Percentiles rank a stretch among this genome's conserved stretches.
Conservation (phyloP, 202 grass and related monocot species). For the Dendrocalamus latiflorus region DNA sequence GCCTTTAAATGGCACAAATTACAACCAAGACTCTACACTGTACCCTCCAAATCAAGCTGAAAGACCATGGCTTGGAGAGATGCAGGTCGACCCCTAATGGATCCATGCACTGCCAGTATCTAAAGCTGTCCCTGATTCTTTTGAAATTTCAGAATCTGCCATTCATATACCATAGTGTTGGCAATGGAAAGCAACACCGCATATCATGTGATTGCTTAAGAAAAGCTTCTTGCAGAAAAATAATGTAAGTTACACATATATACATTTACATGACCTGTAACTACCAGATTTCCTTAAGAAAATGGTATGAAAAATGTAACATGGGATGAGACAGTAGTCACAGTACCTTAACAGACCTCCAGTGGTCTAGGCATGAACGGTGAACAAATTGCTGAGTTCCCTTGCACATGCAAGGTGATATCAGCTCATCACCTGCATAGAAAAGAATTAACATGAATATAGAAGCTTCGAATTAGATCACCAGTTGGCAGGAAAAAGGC, state of each 20-base stretch:
- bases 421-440: constrained; percentile 61
- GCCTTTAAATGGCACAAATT: constrained; percentile 1
- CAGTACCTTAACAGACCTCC: constrained; percentile 72
- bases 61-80: constrained; percentile 27
- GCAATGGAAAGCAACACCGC: background rate
- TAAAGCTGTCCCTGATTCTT: constrained; percentile 16
- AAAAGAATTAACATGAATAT: background rate
- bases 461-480: background rate
- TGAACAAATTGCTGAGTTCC: constrained; percentile 86
- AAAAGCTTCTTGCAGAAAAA: background rate
- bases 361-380: constrained; percentile 79
- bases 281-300: background rate
- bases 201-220: constrained; percentile 9
- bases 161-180: constrained; percentile 1
- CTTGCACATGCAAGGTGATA: constrained; percentile 90
- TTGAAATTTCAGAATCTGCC: constrained; percentile 35
- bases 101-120: background rate
- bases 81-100: constrained; percentile 15
- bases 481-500: background rate
- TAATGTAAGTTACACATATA: background rate
- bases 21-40: background rate
- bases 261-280: background rate
- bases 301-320: background rate
- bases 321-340: background rate
- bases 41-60: constrained; percentile 42